A percentile compares a stretch with the other conserved stretches of the same genome.
These are phyloP conservation scores for Plasmodium berghei DNA, from an alignment of 169 alveolate species.

Conservation along the genomic window DNA sequence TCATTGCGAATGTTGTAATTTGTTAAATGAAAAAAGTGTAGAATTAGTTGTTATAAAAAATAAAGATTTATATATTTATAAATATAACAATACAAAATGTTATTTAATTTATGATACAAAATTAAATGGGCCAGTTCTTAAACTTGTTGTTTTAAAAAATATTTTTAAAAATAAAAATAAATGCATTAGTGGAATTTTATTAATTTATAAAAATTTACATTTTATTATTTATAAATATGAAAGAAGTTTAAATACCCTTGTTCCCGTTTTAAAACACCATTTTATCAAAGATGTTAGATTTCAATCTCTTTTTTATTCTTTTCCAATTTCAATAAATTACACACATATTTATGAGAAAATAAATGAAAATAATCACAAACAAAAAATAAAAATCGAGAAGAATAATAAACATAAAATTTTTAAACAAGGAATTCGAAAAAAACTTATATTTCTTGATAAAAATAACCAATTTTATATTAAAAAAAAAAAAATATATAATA, in stretches of 20 bases:
- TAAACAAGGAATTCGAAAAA: background rate
- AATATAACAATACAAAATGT: conserved; percentile 2
- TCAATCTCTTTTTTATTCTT: conserved; percentile 16
- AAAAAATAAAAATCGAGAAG: conserved; percentile 2
- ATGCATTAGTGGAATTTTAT: conserved; percentile 24
- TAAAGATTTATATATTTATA: conserved; percentile 47
- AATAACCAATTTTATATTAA: too few species aligned
- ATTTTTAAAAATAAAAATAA: conserved; percentile 22
- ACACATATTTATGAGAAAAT: conserved; percentile 14
- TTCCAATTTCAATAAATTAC: conserved; percentile 17
- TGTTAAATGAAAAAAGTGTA: conserved; percentile 29
- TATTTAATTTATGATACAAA: conserved; percentile 38
- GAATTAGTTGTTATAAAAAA: conserved; percentile 33
- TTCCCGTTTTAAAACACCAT: conserved; percentile 27
- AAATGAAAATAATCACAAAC: background rate
- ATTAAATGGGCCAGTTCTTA: conserved; percentile 39
- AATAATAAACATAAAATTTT: background rate
- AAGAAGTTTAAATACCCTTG: conserved; percentile 13
- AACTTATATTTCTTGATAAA: background rate
- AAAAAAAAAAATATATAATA: too few species aligned
- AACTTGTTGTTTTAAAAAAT: conserved; percentile 15
- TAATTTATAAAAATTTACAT: conserved; percentile 37
- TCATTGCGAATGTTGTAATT: conserved; percentile 40
- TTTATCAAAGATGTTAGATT: conserved; percentile 21
- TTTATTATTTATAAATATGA: conserved; percentile 40